Base-by-base conservation (phyloP, 2,329 filamentous ascomycete genomes). In the Bipolaris oryzae region DNA sequence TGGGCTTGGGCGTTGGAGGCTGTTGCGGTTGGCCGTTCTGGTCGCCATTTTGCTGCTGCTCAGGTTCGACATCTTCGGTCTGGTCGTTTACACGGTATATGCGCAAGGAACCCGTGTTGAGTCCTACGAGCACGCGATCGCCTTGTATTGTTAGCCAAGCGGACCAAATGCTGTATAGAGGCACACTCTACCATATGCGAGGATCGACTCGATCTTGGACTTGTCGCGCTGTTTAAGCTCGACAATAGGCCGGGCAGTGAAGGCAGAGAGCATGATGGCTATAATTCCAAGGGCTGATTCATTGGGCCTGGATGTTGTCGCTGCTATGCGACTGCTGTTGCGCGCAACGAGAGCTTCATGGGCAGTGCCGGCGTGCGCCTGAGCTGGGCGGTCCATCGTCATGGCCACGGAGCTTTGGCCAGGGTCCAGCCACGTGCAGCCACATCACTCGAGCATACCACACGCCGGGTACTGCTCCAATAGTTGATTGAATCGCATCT, bases 201-300 rank as follows among this genome's bases (percentile, higher is more conserved):
- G 84, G 66, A 99, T 91, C 47, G 91, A 95, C 80, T 99, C 95
- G 79, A 99, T 96, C 82, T 90, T 95, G 65, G 91, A 96, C 82
- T 96, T 97, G 86, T 98, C 94, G 78, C 91, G 89, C 78, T 88
- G 88, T 81, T 90, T 93, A 72, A 99, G 89, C 90, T 99, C 95
- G 83, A 98, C 90, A 76, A 99, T 94, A 63, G 93, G 91, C 74
- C 91, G 90, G 81, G 95, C 93, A 69, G 90, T 96, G 80, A 99
- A 99, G 75, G 95, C 95, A 79, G 94, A 96, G 79, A 99, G 89
- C 95, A 97, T 97, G 51, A 33, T 74, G 63, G 53, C 45, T 53
- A 48, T 49, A 41, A 7, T 13, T 47, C 31, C 18, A 49, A 43
- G 23, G 25, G 33, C 10, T 15, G n/a, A 43, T 37, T 60, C 66